Percentiles rank a stretch among this genome's conserved stretches.
Conservation (phyloP, 176 grass and related monocot species). For the Thalia dealbata region DNA sequence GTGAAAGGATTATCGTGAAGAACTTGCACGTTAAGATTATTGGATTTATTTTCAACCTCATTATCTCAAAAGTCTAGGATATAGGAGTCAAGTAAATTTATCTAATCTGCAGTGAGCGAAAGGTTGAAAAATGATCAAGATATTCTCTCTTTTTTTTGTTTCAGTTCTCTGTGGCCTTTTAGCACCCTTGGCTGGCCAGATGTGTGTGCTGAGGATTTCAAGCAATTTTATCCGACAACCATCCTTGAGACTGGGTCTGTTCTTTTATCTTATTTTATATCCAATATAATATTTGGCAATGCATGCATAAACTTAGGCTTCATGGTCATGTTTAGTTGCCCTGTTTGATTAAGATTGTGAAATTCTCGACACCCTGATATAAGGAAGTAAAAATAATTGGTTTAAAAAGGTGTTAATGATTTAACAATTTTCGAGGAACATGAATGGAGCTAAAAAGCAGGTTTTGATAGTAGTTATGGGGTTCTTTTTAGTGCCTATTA, state of each 20-base stretch:
- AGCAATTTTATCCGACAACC: constrained; percentile 84
- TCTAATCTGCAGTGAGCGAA: neutral
- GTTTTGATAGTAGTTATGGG: too few relatives aligned
- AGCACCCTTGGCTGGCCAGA: constrained; percentile 99
- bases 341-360: neutral
- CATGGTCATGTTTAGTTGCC: neutral
- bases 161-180: constrained; percentile 93
- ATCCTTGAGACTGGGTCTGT: constrained; percentile 88
- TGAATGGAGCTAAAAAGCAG: too few relatives aligned
- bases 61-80: too few relatives aligned
- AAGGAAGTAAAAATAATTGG: neutral
- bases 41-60: too few relatives aligned
- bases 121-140: neutral
- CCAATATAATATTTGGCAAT: neutral
- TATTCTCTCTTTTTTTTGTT: constrained; percentile 29
- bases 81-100: neutral
- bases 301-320: neutral
- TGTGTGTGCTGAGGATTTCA: constrained; percentile 66
- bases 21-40: too few relatives aligned
- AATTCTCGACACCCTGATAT: neutral
- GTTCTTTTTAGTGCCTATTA: too few relatives aligned
- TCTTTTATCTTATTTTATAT: constrained; percentile 12
- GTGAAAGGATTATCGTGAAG: too few relatives aligned
- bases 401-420: neutral
- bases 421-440: too few relatives aligned